Evolutionary conservation across 495 filamentous ascomycete genomes (phyloP).

Genomic region (Penicillium fimorum): DNA sequence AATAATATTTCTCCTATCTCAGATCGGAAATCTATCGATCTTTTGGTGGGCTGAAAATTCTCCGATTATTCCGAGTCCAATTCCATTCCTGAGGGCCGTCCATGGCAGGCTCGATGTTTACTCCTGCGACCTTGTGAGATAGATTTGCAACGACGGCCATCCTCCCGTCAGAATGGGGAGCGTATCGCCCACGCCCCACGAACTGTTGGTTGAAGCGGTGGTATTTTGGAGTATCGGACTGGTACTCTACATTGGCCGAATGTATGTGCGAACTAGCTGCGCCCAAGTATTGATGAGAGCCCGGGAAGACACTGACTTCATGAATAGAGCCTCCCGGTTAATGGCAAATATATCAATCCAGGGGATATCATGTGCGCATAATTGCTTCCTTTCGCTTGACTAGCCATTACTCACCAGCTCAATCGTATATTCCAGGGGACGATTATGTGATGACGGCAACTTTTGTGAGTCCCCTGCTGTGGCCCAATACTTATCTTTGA

Average conservation of each 20-base stretch:
- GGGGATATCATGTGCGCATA: neutral
- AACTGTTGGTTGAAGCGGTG: constrained; percentile 30
- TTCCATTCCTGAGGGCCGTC: neutral
- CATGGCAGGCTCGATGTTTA: neutral
- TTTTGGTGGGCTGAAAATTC: neutral
- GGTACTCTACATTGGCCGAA: constrained; percentile 30
- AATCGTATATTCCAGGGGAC: constrained; percentile 30
- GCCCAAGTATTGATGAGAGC: neutral
- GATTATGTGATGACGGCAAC: constrained; percentile 59
- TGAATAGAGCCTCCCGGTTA: neutral
- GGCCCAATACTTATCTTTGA: neutral
- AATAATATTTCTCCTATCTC: neutral
- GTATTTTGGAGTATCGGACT: constrained; percentile 35
- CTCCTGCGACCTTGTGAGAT: neutral
- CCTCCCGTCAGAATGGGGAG: constrained; percentile 29
- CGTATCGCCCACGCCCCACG: constrained; percentile 30
- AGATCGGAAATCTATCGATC: neutral
- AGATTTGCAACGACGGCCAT: neutral
- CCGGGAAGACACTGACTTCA: neutral
- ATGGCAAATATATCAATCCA: neutral
- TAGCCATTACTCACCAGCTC: neutral
- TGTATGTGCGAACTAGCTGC: constrained; percentile 20
- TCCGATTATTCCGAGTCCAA: neutral
- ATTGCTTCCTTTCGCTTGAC: neutral
- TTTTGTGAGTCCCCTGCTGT: constrained; percentile 39